Evolutionary conservation across 345 rosid species (phyloP), one percentile per base, ranked within the genome.

Genomic region (Raphanus sativus): DNA sequence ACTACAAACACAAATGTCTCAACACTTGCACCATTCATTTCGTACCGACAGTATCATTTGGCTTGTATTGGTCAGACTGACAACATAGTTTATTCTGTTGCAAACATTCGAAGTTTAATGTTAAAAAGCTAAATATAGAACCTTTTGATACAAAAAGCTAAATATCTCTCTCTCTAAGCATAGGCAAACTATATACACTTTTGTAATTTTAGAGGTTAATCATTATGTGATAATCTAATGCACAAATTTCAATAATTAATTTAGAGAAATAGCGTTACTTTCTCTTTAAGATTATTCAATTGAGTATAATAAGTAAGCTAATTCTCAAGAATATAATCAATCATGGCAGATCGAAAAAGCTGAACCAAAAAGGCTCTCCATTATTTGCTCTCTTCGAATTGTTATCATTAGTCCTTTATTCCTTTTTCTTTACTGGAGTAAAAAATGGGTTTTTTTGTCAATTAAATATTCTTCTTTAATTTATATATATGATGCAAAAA

Each of bases 201-300:
- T 55, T 38, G 38, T 65, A 67, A 67, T 16, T 38, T 32, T 62
- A 24, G 59, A 71, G 81, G 77, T 73, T 78, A 78, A 78, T 78
- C 77, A 78, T 78, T 34, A 52, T 78, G 74, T 78, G 70, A 78
- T 78, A 67, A 78, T 78, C 64, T 73, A 78, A 73, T 16, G 81
- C 81, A 67, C 34, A 73, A 58, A 78, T 48, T 73, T 67, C 36
- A 78, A 78, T 61, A 26, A 28, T 28, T 26, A 78, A 67, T 54
- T 48, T 78, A 45, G 60, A 67, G n/a, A 67, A 70, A 29, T 38
- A 62, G 61, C 48, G 28, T 67, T 67, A 78, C 81, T 78, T 78
- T 78, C 65, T 73, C 77, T 67, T 73, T 67, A 73, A 73, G 74
- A 67, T 73, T 66, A 73, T 33, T 60, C 63, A 59, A 33, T 73